These are phyloP conservation scores for Dentipellis sp. DNA, from an alignment of 768 basidiomycete genomes.

Conservation along the genomic window DNA sequence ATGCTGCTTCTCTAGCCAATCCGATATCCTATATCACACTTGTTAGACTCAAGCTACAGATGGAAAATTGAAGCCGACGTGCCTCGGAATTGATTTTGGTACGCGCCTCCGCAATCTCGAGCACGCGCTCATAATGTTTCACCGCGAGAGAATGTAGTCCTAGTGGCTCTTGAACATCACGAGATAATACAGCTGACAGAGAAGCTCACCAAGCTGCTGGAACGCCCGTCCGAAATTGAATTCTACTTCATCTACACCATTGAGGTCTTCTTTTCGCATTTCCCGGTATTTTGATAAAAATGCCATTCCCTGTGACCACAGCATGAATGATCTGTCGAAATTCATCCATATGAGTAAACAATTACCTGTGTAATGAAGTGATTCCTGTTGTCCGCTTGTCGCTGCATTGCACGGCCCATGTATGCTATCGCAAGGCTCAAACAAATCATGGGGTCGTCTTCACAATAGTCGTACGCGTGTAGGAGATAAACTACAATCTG, in stretches of 20 bases:
- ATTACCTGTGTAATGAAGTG: conserved; percentile 72
- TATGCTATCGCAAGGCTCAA: conserved; percentile 78
- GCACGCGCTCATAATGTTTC: conserved; percentile 73
- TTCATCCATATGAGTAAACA: not conserved
- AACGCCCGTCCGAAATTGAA: conserved; percentile 91
- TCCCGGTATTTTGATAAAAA: conserved; percentile 77
- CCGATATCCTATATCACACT: conserved; percentile 30
- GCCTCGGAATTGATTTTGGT: conserved; percentile 24
- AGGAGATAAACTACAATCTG: conserved; percentile 69
- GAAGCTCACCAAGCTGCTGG: conserved; percentile 73
- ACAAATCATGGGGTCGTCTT: conserved; percentile 79
- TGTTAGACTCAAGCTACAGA: not conserved
- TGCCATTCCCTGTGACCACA: conserved; percentile 56
- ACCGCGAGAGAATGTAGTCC: conserved; percentile 77
- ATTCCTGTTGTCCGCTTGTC: conserved; percentile 91
- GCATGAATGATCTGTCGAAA: not conserved
- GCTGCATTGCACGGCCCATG: conserved; percentile 83
- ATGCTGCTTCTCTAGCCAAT: conserved; percentile 71
- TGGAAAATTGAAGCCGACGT: conserved; percentile 9
- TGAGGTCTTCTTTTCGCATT: conserved; percentile 36
- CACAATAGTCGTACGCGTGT: conserved; percentile 80
- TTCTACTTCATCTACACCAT: conserved; percentile 67
- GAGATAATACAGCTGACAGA: not conserved
- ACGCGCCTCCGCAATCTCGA: conserved; percentile 48
- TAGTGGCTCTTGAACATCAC: conserved; percentile 20